Percentiles rank a stretch among this genome's conserved stretches.
phyloP scores from a whole-genome alignment of 176 grass and related monocot genomes.

The Oryza punctata region DNA sequence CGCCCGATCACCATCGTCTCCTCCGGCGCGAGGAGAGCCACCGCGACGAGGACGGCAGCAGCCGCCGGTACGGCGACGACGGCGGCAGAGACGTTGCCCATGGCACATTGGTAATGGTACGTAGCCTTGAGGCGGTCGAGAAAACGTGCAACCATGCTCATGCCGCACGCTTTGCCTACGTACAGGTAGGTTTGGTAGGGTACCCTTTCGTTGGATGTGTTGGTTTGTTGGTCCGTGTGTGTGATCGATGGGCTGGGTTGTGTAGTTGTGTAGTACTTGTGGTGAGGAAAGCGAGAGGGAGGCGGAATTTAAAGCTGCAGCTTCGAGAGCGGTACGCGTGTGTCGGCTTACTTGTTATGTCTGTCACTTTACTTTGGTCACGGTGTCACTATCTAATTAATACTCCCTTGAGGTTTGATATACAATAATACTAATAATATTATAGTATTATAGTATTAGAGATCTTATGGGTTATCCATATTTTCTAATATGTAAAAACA shows the following conservation, averaged over 20 bases:
- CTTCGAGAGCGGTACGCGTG: background rate
- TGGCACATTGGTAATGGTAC: background rate
- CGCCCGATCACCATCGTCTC: background rate
- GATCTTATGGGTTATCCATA: too few species aligned
- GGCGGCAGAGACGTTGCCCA: background rate
- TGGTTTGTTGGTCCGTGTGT: background rate
- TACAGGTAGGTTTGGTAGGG: too few species aligned
- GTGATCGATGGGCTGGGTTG: background rate
- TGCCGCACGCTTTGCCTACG: background rate
- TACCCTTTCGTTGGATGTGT: background rate
- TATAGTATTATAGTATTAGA: too few species aligned
- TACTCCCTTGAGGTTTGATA: too few species aligned
- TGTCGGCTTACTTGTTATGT: background rate
- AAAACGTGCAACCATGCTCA: background rate
- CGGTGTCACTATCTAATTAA: background rate
- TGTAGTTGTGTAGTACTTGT: too few species aligned
- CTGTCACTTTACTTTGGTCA: background rate
- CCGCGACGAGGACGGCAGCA: background rate
- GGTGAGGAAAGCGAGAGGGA: background rate
- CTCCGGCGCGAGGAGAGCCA: background rate
- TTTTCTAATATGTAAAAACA: too few species aligned
- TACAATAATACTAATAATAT: too few species aligned
- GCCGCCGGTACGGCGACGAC: background rate
- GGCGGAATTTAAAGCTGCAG: constrained; percentile 26
- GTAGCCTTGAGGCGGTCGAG: background rate